Base-by-base conservation (phyloP, 2,329 filamentous ascomycete species). In the Colletotrichum coccodes region DNA sequence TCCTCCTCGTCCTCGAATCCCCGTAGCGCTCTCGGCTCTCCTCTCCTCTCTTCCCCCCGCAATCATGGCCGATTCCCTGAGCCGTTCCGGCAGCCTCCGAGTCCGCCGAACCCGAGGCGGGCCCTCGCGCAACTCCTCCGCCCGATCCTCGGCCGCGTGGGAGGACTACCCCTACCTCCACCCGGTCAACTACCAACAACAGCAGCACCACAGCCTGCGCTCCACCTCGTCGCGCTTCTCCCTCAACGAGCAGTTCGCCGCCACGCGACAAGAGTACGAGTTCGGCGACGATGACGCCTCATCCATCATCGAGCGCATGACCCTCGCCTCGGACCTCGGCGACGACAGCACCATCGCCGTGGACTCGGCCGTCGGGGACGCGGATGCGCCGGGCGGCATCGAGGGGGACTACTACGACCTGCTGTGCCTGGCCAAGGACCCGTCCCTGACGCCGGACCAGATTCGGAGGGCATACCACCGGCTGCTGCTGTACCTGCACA, bases 211-310 rank as follows among this genome's bases (percentile, higher is more conserved):
- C 38, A 70, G 70, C 21, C 73, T 81, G 49, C 78, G 79, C 32
- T 77, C 80, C 34, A 76, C 76, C n/a, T 77, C 77, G 14, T 85
- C 83, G 30, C 81, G 83, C 52, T 83, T 81, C 75, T 86, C 84
- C 3, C 76, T 86, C 53, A 81, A 79, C 52, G 82, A 85, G 50
- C 83, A 86, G 63, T 86, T 86, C 65, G 83, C 84, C 23, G 76
- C 82, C 40, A 86, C 84, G 6, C 76, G 82, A 36, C 78, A 78
- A 54, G 83, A 85, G 67, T 82, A 81, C 57, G 83, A 84, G 54
- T 83, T 85, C 59, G 84, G 79, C 71, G 83, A 83, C 63, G 84
- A 86, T 72, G 84, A 86, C 70, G 80, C 77, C 23, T 83, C 82
- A 46, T 85, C 83, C 21, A 74, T 84, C 49, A 75, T 81, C 62